Evolutionary conservation across 768 basidiomycete genomes (phyloP).

Genomic region (Phlebiopsis gigantea): DNA sequence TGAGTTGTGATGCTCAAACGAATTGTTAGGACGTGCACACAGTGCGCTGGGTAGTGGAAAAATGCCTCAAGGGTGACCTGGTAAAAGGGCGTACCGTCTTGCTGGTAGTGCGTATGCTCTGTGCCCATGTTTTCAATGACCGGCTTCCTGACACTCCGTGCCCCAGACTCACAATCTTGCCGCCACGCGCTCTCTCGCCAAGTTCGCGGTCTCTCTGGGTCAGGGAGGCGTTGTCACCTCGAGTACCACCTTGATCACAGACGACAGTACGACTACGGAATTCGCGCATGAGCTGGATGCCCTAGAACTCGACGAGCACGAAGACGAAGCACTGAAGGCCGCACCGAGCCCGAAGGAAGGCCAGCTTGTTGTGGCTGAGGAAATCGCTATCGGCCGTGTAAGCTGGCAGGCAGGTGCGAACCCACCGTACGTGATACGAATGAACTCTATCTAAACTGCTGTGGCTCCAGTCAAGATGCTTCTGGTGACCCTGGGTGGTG

Average conservation of each 20-base stretch:
- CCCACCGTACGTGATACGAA: neutral
- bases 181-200: slow-evolving; percentile 46
- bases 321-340: neutral
- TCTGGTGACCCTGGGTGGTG: slow-evolving; percentile 19
- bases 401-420: slow-evolving; percentile 36
- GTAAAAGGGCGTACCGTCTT: slow-evolving; percentile 40
- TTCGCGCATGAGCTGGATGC: slow-evolving; percentile 15
- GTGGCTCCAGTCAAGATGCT: slow-evolving; percentile 25
- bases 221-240: slow-evolving; percentile 44
- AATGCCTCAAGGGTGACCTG: slow-evolving; percentile 39
- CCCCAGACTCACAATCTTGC: slow-evolving; percentile 50
- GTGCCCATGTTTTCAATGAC: neutral
- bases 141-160: neutral
- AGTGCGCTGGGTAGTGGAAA: slow-evolving; percentile 41
- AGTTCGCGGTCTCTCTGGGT: slow-evolving; percentile 50
- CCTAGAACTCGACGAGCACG: slow-evolving; percentile 23
- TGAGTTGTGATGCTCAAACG: neutral
- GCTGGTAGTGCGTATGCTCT: slow-evolving; percentile 32
- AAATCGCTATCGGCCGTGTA: slow-evolving; percentile 55
- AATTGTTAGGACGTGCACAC: slow-evolving; percentile 41
- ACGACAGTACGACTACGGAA: slow-evolving; percentile 27
- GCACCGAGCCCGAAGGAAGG: slow-evolving; percentile 24
- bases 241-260: slow-evolving; percentile 41
- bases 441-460: slow-evolving; percentile 10
- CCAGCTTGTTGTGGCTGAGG: slow-evolving; percentile 59